These are phyloP conservation scores for Aspergillus steynii DNA, from an alignment of 495 filamentous ascomycete species.

Conservation along the genomic window DNA sequence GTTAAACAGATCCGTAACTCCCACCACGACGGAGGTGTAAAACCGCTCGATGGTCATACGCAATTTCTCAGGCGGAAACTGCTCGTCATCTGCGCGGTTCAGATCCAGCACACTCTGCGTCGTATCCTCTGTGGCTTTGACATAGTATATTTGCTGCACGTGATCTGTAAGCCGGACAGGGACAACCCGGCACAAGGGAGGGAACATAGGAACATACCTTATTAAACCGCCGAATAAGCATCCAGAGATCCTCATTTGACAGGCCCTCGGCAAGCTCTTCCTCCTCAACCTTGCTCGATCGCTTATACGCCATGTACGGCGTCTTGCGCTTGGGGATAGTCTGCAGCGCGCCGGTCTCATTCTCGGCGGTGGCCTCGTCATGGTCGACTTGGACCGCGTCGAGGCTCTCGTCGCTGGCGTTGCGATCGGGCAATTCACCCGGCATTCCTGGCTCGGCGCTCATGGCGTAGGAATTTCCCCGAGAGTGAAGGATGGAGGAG, in stretches of 20 bases:
- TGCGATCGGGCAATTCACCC: too few species aligned
- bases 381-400: too few species aligned
- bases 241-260: conserved; percentile 77
- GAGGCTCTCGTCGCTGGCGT: too few species aligned
- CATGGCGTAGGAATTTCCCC: too few species aligned
- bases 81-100: conserved; percentile 77
- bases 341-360: too few species aligned
- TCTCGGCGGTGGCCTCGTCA: too few species aligned
- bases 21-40: conserved; percentile 77
- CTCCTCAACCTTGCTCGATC: background rate
- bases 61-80: conserved; percentile 85
- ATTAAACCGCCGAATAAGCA: conserved; percentile 74
- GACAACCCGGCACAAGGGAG: background rate
- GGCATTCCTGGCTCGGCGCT: too few species aligned
- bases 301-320: too few species aligned
- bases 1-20: conserved; percentile 63
- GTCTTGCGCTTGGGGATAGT: too few species aligned
- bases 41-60: conserved; percentile 76
- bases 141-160: conserved; percentile 80
- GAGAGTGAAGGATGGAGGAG: too few species aligned
- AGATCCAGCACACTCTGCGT: conserved; percentile 70
- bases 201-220: conserved; percentile 49
- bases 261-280: conserved; percentile 53
- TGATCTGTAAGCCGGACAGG: background rate
- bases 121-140: conserved; percentile 63